Evolutionary conservation across 176 grass and related monocot genomes (phyloP), one percentile per base, ranked within the genome.

Genomic region (Ensete glaucum): DNA sequence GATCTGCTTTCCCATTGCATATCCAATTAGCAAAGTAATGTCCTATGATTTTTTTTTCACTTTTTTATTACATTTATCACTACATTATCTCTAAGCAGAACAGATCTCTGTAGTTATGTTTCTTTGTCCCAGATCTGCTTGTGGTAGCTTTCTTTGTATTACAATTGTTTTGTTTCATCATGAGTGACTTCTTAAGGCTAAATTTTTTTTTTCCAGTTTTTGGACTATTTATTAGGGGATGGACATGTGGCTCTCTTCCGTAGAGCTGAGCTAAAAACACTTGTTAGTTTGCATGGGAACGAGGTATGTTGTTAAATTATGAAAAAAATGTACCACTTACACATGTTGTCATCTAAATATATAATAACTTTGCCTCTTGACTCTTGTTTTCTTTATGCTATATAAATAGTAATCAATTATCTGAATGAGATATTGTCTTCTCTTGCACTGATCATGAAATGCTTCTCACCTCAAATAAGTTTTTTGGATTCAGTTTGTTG

Each of bases 191-290:
- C 20, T 21, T 3, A 15, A 19, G 20, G 20, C 48, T 16, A 17
- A 3, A 16, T 51, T 50, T 72, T 43, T 21, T 50, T 56, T 72
- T 88, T 90, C 87, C 84, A 97, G 88, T 79, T 98, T 50, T 78
- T 98, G 75, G 94, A 98, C 64, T 83, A 56, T 77, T 9, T 98
- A 67, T 76, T 98, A 67, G 94, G 94, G 65, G 74, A 91, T 73
- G 90, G 86, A 78, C 88, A 85, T 50, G 79, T 80, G 19, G 90
- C 94, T 76, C 94, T 98, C 9, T 98, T 93, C 63, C 90, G 90
- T 75, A 91, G 90, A 89, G 85, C 94, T 62, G 94, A 98, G 76
- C 80, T 93, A 53, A 98, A 98, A 87, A 93, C 94, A 69, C 94
- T 98, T 13, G 94, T 98, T 74, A 91, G 65, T 60, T 71, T 98